A percentile compares a stretch with the other conserved stretches of the same genome.
These are phyloP conservation scores for Aspergillus flavus DNA, from an alignment of 2,329 filamentous ascomycete species.

Conservation along the genomic window DNA sequence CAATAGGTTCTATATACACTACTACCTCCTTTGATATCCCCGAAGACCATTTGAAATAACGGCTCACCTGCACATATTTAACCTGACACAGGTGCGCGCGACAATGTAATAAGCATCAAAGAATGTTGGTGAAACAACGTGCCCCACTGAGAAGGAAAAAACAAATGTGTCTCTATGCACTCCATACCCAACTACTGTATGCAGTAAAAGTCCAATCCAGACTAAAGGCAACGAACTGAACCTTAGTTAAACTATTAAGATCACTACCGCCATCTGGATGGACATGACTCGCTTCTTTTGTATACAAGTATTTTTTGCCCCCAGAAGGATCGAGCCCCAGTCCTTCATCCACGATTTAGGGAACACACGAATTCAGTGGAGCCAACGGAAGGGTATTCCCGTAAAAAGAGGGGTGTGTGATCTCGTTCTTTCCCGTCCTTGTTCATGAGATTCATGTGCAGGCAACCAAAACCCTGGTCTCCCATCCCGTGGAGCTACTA, in stretches of 20 bases:
- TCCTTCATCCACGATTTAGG: not conserved
- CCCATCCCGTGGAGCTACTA: not conserved
- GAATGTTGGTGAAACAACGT: not conserved
- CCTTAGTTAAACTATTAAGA: not conserved
- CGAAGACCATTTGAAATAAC: not conserved
- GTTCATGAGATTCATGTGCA: not conserved
- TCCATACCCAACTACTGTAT: constrained; percentile 2
- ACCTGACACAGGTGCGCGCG: not conserved
- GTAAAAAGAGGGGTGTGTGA: not conserved
- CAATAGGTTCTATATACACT: not conserved
- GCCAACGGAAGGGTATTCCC: not conserved
- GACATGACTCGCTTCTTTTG: not conserved
- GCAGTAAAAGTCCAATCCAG: not conserved
- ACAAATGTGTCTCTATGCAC: not conserved
- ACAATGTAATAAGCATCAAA: constrained; percentile 5
- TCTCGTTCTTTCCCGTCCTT: not conserved
- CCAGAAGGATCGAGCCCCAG: not conserved
- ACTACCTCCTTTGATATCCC: not conserved
- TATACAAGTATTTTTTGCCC: not conserved
- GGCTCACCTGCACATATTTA: not conserved
- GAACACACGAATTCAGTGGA: not conserved
- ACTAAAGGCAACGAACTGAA: not conserved
- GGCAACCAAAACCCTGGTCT: not conserved
- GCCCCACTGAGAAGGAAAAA: not conserved
- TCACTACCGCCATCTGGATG: not conserved